Percentiles rank a stretch among this genome's conserved stretches.
phyloP scores from a whole-genome alignment of 2,329 filamentous ascomycete species.

The Paecilomyces niveus region DNA sequence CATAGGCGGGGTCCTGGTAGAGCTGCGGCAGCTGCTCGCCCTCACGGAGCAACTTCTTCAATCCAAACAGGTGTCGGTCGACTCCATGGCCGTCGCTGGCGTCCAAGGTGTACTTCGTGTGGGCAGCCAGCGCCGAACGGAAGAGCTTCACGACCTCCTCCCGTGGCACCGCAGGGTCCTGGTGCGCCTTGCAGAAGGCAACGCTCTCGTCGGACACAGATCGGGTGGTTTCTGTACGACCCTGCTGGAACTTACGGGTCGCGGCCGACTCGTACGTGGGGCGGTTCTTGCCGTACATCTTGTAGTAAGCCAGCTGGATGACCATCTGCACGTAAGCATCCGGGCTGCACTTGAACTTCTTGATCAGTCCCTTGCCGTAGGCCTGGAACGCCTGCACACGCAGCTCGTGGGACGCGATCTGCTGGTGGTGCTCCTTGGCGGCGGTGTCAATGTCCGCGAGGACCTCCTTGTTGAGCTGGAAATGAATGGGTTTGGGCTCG shows the following conservation, averaged over 20 bases:
- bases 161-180: slow-evolving; percentile 57
- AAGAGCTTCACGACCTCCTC: slow-evolving; percentile 67
- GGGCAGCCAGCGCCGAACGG: slow-evolving; percentile 70
- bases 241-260: slow-evolving; percentile 90
- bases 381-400: slow-evolving; percentile 92
- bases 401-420: slow-evolving; percentile 84
- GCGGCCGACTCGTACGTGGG: slow-evolving; percentile 97
- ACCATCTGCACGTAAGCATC: slow-evolving; percentile 98
- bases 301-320: slow-evolving; percentile 96
- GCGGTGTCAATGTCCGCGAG: slow-evolving; percentile 73
- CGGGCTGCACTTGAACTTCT: slow-evolving; percentile 97
- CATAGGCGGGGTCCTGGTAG: slow-evolving; percentile 78
- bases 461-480: slow-evolving; percentile 68
- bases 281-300: slow-evolving; percentile 97
- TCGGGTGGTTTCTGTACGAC: slow-evolving; percentile 92
- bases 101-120: slow-evolving; percentile 84
- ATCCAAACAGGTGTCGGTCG: slow-evolving; percentile 91
- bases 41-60: slow-evolving; percentile 80
- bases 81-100: slow-evolving; percentile 90
- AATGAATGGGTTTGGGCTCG: slow-evolving; percentile 70
- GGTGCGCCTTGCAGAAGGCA: slow-evolving; percentile 83
- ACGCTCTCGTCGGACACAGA: slow-evolving; percentile 85
- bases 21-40: slow-evolving; percentile 76
- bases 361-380: slow-evolving; percentile 97
- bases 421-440: slow-evolving; percentile 65